Percentiles rank a stretch among this genome's conserved stretches.
Conservation (phyloP, 768 basidiomycete genomes). For the Rhizopogon salebrosus region DNA sequence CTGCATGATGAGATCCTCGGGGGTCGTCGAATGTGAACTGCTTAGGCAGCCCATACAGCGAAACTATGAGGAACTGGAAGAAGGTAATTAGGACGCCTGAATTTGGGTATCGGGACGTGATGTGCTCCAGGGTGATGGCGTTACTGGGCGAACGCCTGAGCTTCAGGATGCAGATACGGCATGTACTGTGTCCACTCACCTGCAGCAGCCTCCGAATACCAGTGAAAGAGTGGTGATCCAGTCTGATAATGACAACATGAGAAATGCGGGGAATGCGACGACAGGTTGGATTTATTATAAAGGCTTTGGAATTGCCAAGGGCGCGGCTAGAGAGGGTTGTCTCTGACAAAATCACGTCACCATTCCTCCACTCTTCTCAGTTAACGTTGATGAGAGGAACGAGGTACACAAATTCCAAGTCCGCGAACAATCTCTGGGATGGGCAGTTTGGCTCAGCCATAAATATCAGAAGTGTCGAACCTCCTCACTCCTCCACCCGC, state of each 20-base stretch:
- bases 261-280: not conserved
- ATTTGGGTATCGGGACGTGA: conserved; percentile 63
- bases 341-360: too few species aligned
- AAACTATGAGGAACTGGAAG: conserved; percentile 76
- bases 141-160: conserved; percentile 43
- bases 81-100: conserved; percentile 84
- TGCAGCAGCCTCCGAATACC: conserved; percentile 91
- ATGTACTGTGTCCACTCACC: conserved; percentile 32
- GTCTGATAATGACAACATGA: conserved; percentile 18
- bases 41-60: conserved; percentile 64
- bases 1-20: conserved; percentile 27
- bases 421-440: too few species aligned
- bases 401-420: too few species aligned
- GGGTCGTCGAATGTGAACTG: conserved; percentile 37
- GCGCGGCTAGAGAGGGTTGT: too few species aligned
- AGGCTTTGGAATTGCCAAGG: too few species aligned
- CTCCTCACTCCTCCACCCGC: not conserved
- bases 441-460: too few species aligned
- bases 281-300: too few species aligned
- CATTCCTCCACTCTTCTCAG: too few species aligned
- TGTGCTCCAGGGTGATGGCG: conserved; percentile 70
- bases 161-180: conserved; percentile 1
- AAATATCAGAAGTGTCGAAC: too few species aligned
- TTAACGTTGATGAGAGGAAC: too few species aligned
- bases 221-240: conserved; percentile 68